Percentiles rank a stretch among this genome's conserved stretches.
These are phyloP conservation scores for Xylariaceae sp. DNA, from an alignment of 2,329 filamentous ascomycete genomes.

Conservation along the genomic window DNA sequence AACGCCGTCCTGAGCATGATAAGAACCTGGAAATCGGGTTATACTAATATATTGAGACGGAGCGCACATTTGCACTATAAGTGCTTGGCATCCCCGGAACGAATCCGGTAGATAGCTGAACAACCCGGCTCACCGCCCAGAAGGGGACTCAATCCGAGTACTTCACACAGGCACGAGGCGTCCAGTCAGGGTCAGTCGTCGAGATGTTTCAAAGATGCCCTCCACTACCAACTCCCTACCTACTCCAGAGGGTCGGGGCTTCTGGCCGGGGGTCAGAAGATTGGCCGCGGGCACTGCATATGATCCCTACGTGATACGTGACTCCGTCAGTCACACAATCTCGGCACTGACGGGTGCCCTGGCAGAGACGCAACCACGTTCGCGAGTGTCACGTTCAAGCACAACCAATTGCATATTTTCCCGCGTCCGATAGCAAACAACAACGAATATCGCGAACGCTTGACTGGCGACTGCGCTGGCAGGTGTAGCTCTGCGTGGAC, in stretches of 20 bases:
- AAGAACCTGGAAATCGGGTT: background rate
- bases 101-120: background rate
- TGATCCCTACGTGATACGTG: background rate
- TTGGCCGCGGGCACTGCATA: background rate
- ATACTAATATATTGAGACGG: background rate
- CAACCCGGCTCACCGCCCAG: background rate
- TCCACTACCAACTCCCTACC: background rate
- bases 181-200: constrained; percentile 2
- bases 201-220: constrained; percentile 8
- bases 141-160: constrained; percentile 10
- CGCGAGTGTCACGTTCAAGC: background rate
- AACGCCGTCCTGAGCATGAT: constrained; percentile 1
- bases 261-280: constrained; percentile 9
- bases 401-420: background rate
- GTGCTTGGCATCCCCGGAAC: background rate
- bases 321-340: constrained; percentile 2
- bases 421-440: background rate
- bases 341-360: background rate
- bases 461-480: background rate
- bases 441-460: background rate
- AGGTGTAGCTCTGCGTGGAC: background rate
- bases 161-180: background rate
- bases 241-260: too few relatives aligned
- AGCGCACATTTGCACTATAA: background rate
- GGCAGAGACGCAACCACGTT: background rate